Evolutionary conservation across 2,329 filamentous ascomycete species (phyloP).

Genomic region (Elsinoe arachidis): DNA sequence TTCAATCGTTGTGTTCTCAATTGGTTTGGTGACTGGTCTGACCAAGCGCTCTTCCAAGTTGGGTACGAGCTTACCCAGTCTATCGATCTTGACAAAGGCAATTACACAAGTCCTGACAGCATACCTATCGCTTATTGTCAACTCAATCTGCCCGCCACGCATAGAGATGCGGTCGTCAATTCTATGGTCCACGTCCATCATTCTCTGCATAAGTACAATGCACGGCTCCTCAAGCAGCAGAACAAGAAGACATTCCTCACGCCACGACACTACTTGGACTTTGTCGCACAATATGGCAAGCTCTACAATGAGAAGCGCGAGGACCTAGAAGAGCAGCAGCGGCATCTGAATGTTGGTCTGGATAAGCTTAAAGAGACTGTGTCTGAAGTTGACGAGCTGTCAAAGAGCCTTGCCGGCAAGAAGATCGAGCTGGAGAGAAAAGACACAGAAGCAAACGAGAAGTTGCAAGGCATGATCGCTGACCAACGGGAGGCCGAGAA

Average conservation of each 20-base stretch:
- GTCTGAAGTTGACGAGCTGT: constrained; percentile 89
- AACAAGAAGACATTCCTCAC: constrained; percentile 89
- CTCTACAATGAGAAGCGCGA: constrained; percentile 98
- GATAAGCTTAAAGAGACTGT: constrained; percentile 96
- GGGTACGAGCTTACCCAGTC: constrained; percentile 90
- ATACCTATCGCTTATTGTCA: constrained; percentile 89
- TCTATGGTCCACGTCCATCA: constrained; percentile 99
- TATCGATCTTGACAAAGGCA: constrained; percentile 85
- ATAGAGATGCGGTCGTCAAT: constrained; percentile 89
- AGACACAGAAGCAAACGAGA: constrained; percentile 92
- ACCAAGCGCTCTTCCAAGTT: constrained; percentile 97
- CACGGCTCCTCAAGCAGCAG: constrained; percentile 81
- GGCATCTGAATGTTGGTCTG: constrained; percentile 93
- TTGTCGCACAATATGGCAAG: constrained; percentile 94
- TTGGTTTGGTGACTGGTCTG: constrained; percentile 99
- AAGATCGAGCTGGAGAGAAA: constrained; percentile 88
- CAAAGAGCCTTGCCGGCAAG: constrained; percentile 86
- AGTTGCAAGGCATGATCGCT: constrained; percentile 91
- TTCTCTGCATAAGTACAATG: constrained; percentile 83
- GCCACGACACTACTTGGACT: constrained; percentile 93
- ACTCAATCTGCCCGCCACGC: constrained; percentile 73
- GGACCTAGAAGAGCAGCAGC: constrained; percentile 95
- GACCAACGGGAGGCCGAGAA: constrained; percentile 93
- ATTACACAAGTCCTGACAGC: constrained; percentile 77
- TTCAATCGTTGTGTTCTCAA: constrained; percentile 99